phyloP scores from a whole-genome alignment of 768 basidiomycete species.

The Inosperma sp. region DNA sequence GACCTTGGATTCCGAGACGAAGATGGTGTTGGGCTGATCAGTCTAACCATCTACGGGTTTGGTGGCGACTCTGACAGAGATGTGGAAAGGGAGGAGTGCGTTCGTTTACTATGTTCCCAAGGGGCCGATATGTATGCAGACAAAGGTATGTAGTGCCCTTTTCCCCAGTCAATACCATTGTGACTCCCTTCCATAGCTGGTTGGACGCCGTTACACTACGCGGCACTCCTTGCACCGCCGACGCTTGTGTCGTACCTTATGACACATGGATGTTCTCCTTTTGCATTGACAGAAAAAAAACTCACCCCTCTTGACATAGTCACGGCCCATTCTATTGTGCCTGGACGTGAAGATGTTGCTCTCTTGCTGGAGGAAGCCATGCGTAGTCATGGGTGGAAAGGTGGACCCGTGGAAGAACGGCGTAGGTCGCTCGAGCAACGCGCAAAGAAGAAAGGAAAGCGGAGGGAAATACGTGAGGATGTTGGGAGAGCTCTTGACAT shows the following conservation, averaged over 20 bases:
- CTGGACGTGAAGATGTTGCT: slow-evolving; percentile 80
- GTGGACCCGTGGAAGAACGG: slow-evolving; percentile 68
- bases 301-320: slow-evolving; percentile 88
- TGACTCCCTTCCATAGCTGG: slow-evolving; percentile 51
- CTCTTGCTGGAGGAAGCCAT: slow-evolving; percentile 86
- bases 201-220: slow-evolving; percentile 94
- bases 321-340: slow-evolving; percentile 74
- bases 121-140: slow-evolving; percentile 69
- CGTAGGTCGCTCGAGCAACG: slow-evolving; percentile 57
- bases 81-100: slow-evolving; percentile 87
- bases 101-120: slow-evolving; percentile 71
- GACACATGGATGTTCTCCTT: slow-evolving; percentile 86
- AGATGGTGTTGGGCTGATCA: slow-evolving; percentile 79
- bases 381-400: slow-evolving; percentile 79
- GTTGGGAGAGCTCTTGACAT: slow-evolving; percentile 56
- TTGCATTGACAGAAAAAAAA: slow-evolving; percentile 69
- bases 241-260: slow-evolving; percentile 89
- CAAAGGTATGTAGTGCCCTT: slow-evolving; percentile 42
- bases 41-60: slow-evolving; percentile 75
- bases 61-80: slow-evolving; percentile 77
- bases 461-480: slow-evolving; percentile 52
- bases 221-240: slow-evolving; percentile 82
- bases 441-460: slow-evolving; percentile 48
- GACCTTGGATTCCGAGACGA: slow-evolving; percentile 76
- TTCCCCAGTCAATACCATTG: background rate